Conservation (phyloP, 352 stramenopile species). For the Globisporangium carolinianum region DNA sequence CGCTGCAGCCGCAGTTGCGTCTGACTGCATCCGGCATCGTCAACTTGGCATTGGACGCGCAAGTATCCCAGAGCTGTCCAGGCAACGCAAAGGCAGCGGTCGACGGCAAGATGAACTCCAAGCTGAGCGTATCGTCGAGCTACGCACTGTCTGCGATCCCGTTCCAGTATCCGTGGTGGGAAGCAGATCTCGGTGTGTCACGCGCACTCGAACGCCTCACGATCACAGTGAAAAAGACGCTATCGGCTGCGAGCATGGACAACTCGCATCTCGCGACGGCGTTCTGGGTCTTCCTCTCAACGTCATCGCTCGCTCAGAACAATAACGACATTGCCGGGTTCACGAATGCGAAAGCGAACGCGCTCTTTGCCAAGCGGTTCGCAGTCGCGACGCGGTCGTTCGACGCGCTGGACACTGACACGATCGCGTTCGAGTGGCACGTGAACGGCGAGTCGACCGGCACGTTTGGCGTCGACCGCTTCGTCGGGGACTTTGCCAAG, state of each 20-base stretch:
- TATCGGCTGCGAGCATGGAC: constrained; percentile 21
- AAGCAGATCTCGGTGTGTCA: constrained; percentile 27
- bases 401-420: constrained; percentile 28
- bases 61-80: constrained; percentile 38
- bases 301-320: constrained; percentile 19
- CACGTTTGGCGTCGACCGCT: constrained; percentile 28
- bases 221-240: constrained; percentile 39
- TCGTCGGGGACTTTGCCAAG: constrained; percentile 23
- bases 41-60: constrained; percentile 31
- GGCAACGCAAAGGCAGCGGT: constrained; percentile 45
- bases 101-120: constrained; percentile 26
- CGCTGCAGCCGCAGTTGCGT: constrained; percentile 29
- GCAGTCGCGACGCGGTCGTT: constrained; percentile 35
- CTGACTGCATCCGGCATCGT: constrained; percentile 42
- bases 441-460: constrained; percentile 38
- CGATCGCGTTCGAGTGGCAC: constrained; percentile 42
- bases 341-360: constrained; percentile 13
- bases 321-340: constrained; percentile 34
- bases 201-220: constrained; percentile 45
- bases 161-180: constrained; percentile 58
- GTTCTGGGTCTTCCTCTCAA: constrained; percentile 49
- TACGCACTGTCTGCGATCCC: constrained; percentile 43
- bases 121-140: constrained; percentile 29
- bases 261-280: constrained; percentile 21
- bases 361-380: constrained; percentile 30